phyloP scores from a whole-genome alignment of 164 flowering plant genomes.

The Tinospora cordifolia region DNA sequence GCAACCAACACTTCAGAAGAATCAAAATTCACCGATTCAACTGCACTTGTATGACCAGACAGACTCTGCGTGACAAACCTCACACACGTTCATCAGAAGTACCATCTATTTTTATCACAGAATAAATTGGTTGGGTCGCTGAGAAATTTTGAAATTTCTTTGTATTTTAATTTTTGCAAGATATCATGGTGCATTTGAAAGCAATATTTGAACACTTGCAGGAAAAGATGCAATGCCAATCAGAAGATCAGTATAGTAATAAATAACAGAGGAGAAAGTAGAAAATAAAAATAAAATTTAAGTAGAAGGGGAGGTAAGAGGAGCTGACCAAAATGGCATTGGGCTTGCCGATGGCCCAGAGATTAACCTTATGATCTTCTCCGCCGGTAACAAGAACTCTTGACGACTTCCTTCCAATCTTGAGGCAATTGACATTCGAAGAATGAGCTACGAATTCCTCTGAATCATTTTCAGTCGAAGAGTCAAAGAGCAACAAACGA shows the following conservation, averaged over 20 bases:
- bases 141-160: not conserved
- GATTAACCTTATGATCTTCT: conserved; percentile 95
- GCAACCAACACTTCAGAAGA: conserved; percentile 89
- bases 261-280: not conserved
- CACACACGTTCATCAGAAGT: not conserved
- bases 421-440: conserved; percentile 83
- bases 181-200: not conserved
- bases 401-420: conserved; percentile 89
- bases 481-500: conserved; percentile 1
- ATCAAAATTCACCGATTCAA: conserved; percentile 93
- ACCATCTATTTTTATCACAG: not conserved
- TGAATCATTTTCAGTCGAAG: conserved; percentile 37
- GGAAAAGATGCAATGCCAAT: too few relatives aligned
- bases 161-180: not conserved
- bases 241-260: too few relatives aligned
- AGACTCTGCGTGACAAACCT: conserved; percentile 52
- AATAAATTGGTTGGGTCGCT: not conserved
- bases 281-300: not conserved
- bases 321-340: conserved; percentile 75
- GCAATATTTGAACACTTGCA: too few relatives aligned
- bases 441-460: conserved; percentile 98
- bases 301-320: not conserved
- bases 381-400: conserved; percentile 96
- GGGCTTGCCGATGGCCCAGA: conserved; percentile 98
- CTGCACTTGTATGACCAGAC: conserved; percentile 92